A percentile compares a stretch with the other conserved stretches of the same genome.
phyloP scores from a whole-genome alignment of 352 stramenopile species.

The Phytophthora ramorum region DNA sequence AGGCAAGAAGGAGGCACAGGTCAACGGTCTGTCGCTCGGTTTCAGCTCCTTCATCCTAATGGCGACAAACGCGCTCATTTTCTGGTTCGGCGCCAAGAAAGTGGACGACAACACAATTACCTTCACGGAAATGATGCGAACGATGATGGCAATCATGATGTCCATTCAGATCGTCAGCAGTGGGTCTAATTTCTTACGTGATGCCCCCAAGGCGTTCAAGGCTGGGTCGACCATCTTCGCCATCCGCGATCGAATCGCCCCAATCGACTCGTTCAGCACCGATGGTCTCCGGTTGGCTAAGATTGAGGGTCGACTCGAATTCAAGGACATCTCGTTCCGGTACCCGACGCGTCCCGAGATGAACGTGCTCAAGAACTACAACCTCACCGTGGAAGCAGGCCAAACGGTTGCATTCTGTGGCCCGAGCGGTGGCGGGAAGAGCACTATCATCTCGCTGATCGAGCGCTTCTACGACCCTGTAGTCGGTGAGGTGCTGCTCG shows the following conservation, averaged over 20 bases:
- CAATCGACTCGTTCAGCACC: slow-evolving; percentile 52
- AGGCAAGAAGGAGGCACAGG: slow-evolving; percentile 40
- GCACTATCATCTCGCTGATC: slow-evolving; percentile 53
- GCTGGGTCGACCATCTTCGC: slow-evolving; percentile 46
- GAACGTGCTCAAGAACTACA: slow-evolving; percentile 85
- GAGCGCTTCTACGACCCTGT: slow-evolving; percentile 77
- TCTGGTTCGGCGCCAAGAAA: slow-evolving; percentile 68
- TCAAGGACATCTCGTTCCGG: slow-evolving; percentile 74
- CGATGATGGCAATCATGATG: slow-evolving; percentile 69
- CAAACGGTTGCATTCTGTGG: slow-evolving; percentile 71
- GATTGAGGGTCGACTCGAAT: slow-evolving; percentile 53
- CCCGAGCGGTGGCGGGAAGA: slow-evolving; percentile 56
- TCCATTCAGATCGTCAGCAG: slow-evolving; percentile 40
- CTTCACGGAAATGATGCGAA: slow-evolving; percentile 58
- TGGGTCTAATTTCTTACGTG: slow-evolving; percentile 34
- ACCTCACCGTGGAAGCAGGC: slow-evolving; percentile 78
- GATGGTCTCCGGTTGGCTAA: slow-evolving; percentile 20
- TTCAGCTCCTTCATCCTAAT: slow-evolving; percentile 77
- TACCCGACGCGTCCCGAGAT: slow-evolving; percentile 75
- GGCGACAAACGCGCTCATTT: slow-evolving; percentile 59
- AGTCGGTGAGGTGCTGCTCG: slow-evolving; percentile 64
- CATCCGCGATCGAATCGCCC: slow-evolving; percentile 37
- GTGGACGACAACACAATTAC: slow-evolving; percentile 46
- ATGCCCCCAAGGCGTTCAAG: slow-evolving; percentile 79
- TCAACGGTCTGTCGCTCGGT: slow-evolving; percentile 59